Percentiles rank a stretch among this genome's conserved stretches.
Evolutionary conservation across 2,329 filamentous ascomycete genomes (phyloP).

Genomic region (Cladophialophora psammophila): DNA sequence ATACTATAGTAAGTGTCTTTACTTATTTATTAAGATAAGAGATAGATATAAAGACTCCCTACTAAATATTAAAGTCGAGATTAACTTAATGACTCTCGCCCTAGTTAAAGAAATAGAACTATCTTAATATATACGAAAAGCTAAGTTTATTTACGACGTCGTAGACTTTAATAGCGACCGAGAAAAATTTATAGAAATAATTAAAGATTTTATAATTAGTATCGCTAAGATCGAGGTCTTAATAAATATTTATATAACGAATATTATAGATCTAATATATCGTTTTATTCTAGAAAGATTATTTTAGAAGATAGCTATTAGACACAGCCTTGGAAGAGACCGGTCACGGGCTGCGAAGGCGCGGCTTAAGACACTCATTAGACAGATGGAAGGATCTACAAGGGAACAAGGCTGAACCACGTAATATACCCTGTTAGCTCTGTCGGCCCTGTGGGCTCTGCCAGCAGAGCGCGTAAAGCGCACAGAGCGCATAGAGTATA

Average conservation of each 20-base stretch:
- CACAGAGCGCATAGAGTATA: too few species aligned
- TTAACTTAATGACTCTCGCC: neutral
- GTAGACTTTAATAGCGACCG: slow-evolving; percentile 4
- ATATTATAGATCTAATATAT: neutral
- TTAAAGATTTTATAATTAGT: slow-evolving; percentile 7
- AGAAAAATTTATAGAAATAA: slow-evolving; percentile 3
- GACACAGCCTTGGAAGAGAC: too few species aligned
- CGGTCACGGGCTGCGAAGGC: too few species aligned
- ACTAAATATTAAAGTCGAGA: neutral
- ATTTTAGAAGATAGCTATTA: slow-evolving; percentile 5
- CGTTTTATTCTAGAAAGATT: neutral
- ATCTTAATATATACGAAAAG: neutral
- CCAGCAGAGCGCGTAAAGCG: too few species aligned
- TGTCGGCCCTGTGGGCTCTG: too few species aligned
- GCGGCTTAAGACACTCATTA: too few species aligned
- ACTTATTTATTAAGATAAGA: slow-evolving; percentile 1
- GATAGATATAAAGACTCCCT: neutral
- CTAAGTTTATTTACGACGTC: slow-evolving; percentile 3
- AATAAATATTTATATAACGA: slow-evolving; percentile 7
- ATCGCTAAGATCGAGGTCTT: neutral
- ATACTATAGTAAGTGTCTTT: slow-evolving; percentile 7
- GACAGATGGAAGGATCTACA: too few species aligned
- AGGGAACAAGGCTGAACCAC: too few species aligned
- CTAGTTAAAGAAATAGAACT: slow-evolving; percentile 2
- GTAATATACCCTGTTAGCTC: too few species aligned